A percentile compares a stretch with the other conserved stretches of the same genome.
phyloP scores from a whole-genome alignment of 257 asterid species.

The Capsicum baccatum region DNA sequence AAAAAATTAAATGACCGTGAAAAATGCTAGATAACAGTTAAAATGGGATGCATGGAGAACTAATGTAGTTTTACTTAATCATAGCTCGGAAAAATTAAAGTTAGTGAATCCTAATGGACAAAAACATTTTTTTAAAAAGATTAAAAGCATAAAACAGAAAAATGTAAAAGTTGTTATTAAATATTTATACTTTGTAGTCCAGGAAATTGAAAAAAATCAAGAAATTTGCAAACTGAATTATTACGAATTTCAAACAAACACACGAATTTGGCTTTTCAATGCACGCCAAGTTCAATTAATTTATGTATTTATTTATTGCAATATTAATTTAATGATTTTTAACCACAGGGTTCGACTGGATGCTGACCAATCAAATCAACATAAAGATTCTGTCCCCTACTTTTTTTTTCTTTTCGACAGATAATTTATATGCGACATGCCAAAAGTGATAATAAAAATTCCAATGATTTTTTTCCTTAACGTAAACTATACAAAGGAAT shows the following conservation, averaged over 20 bases:
- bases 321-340: background rate
- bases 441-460: background rate
- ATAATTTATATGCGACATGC: background rate
- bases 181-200: too few species aligned
- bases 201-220: background rate
- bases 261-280: background rate
- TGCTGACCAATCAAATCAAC: slow-evolving; percentile 25
- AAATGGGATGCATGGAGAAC: too few species aligned
- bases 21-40: too few species aligned
- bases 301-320: background rate
- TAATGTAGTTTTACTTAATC: too few species aligned
- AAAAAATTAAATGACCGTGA: too few species aligned
- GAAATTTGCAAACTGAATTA: background rate
- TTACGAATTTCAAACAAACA: background rate
- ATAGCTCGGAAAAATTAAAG: too few species aligned
- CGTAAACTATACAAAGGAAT: background rate
- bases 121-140: too few species aligned
- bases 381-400: slow-evolving; percentile 17
- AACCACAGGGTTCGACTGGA: background rate
- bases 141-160: too few species aligned
- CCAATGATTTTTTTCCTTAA: background rate
- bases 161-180: too few species aligned
- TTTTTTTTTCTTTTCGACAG: background rate
- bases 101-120: too few species aligned
- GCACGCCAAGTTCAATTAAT: background rate